Evolutionary conservation across 805 yeast species (phyloP), one percentile per base, ranked within the genome.

Genomic region (Deakozyma indianensis): DNA sequence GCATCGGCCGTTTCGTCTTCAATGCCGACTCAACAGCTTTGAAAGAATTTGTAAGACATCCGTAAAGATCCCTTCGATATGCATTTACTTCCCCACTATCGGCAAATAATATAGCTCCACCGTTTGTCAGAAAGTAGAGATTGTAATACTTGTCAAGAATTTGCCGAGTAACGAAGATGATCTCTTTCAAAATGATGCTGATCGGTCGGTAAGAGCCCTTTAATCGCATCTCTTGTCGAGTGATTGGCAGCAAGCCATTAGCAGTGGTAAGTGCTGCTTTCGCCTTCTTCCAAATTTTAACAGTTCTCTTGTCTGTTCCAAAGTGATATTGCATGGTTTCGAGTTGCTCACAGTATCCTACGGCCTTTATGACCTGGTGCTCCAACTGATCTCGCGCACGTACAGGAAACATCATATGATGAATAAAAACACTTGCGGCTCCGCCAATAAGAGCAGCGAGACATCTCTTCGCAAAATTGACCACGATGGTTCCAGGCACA

Each of bases 361-460:
- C 56, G 1, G 69, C 63, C 42, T 56, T 58, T 0, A 71, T 62
- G 25, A 73, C 59, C 48, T 70, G 74, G 25, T 60, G 59, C 22
- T 63, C 62, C 35, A 73, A 43, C 49, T 67, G 69, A 43, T 66
- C 72, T 43, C 76, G 57, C 0, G 77, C 75, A 43, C 65, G 69
- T 4, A 66, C 63, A 0, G 78, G 78, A 49, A 70, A 73, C 40
- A 73, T 51, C 0, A 62, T 44, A 4, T 70, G 51, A 47, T 73
- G 77, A 14, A 71, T 71, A 5, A 69, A 35, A 41, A 71, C 46
- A 0, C 77, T 75, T 4, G 68, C 64, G 3, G 63, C 64, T 22
- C 76, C 75, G 44, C 78, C 78, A 50, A 71, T 66, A 2, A 71
- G 63, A 57, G 71, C 69, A 0, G 77, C 73, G 4, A 73, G 47